A percentile compares a stretch with the other conserved stretches of the same genome.
Conservation (phyloP, 208 protist genomes). For the Acanthamoeba triangularis region DNA sequence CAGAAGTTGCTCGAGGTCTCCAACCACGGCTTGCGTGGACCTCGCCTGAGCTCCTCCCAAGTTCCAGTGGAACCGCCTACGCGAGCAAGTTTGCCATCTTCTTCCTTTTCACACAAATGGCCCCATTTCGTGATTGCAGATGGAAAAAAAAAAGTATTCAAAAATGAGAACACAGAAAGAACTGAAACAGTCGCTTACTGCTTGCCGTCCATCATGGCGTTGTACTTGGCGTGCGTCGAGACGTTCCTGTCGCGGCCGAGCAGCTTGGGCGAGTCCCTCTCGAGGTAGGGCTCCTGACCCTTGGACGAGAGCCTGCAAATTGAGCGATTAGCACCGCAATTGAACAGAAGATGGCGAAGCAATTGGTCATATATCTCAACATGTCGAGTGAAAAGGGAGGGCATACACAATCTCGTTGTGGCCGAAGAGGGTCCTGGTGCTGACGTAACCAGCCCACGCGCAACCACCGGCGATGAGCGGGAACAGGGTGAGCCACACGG, state of each 20-base stretch:
- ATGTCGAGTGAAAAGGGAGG: not conserved
- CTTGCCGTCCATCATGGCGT: conserved; percentile 29
- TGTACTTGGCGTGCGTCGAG: not conserved
- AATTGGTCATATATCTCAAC: not conserved
- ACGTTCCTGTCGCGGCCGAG: not conserved
- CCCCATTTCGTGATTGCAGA: no score
- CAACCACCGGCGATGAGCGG: conserved; percentile 39
- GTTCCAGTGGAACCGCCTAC: no score
- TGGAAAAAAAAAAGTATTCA: not conserved
- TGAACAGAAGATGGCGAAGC: not conserved
- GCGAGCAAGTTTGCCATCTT: no score
- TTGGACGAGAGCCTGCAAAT: not conserved
- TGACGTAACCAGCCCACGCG: conserved; percentile 27
- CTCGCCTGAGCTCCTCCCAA: no score
- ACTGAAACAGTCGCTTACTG: not conserved
- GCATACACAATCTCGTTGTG: conserved; percentile 69
- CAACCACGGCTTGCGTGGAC: no score
- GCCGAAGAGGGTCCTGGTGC: conserved; percentile 10
- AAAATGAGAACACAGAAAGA: not conserved
- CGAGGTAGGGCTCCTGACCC: conserved; percentile 44
- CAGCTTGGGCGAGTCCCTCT: conserved; percentile 43
- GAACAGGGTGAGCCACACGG: conserved; percentile 43
- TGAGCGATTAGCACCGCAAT: not conserved
- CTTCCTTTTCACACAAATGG: no score
- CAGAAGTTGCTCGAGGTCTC: no score